Evolutionary conservation across 768 basidiomycete species (phyloP), one percentile per base, ranked within the genome.

Genomic region (Boletus rubroflammeus): DNA sequence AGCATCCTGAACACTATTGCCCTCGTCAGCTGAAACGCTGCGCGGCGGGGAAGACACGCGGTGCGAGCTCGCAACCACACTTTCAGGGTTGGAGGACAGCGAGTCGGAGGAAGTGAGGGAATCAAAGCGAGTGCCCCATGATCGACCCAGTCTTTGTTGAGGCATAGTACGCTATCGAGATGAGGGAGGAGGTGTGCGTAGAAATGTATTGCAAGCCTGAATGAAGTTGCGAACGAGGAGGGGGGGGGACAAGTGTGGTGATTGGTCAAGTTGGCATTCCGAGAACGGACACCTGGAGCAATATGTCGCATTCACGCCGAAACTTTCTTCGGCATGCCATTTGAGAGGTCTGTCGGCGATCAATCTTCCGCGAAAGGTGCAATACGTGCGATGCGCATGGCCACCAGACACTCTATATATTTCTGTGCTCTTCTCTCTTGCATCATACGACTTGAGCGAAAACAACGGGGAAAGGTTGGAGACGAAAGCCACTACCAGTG

Each of bases 111-210:
- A 73, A 26, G 77, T 75, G 48, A 88, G 77, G 43, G 82, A 78
- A 67, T 87, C 85, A 55, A 84, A 88, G 65, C 86, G 85, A 60
- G 84, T 85, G 39, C 86, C 86, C 87, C 87, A 88, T 54, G 81
- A 67, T 51, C 83, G 76, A 52, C 72, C 66, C 39, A 66, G 72
- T 59, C 67, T 66, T 63, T 77, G 79, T 54, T 68, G 75, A 51
- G 78, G 75, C 80, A 81, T 83, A 50, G 57, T 63, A 64, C 55
- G 60, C 28, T 49, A 63, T 53, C 59, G 66, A 61, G 53, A 50
- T 4, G 43, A 47, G 43, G 40, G 36, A 47, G 25, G 28, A 51
- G 45, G 46, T 28, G 47, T 51, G 51, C 19, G 58, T 62, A 62
- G 61, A 59, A 55, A 66, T 61, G 60, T 64, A 50, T 43, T 42